Conservation (phyloP, 163 green algal genomes). For the Volvox carteri region DNA sequence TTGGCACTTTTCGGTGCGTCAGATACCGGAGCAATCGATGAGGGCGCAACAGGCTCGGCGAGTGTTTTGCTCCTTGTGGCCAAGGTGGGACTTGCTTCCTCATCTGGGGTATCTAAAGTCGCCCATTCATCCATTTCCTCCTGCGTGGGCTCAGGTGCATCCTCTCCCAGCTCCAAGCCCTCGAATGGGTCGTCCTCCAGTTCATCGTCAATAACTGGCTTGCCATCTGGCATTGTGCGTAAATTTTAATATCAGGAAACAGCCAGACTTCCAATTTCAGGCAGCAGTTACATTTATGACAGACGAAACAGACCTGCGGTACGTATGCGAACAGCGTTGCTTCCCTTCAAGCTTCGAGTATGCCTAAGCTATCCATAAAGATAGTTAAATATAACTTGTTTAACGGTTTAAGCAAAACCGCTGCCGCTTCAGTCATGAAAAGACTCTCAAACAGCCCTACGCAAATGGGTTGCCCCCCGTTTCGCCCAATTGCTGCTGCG, state of each 20-base stretch:
- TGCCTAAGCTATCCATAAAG: too few species aligned
- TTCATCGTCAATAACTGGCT: neutral
- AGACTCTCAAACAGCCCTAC: neutral
- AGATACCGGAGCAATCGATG: neutral
- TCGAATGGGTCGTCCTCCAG: slow-evolving; percentile 43
- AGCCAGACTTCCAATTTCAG: too few species aligned
- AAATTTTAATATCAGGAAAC: neutral
- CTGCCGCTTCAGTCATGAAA: too few species aligned
- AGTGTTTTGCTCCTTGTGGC: neutral
- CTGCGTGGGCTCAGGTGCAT: slow-evolving; percentile 16
- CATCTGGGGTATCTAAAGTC: slow-evolving; percentile 33
- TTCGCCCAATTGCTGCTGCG: neutral
- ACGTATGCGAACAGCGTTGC: too few species aligned
- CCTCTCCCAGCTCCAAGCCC: slow-evolving; percentile 10
- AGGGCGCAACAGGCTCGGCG: slow-evolving; percentile 17
- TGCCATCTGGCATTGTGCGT: neutral
- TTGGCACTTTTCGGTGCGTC: neutral
- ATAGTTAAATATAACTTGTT: too few species aligned
- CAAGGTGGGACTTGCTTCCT: neutral
- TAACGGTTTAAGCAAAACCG: too few species aligned
- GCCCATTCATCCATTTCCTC: slow-evolving; percentile 52
- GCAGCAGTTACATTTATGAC: too few species aligned
- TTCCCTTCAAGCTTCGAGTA: too few species aligned
- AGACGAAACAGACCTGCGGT: too few species aligned
- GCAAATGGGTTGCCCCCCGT: slow-evolving; percentile 22